A percentile compares a stretch with the other conserved stretches of the same genome.
These are phyloP conservation scores for Fusarium sp. DNA, from an alignment of 2,329 filamentous ascomycete genomes.

Conservation along the genomic window DNA sequence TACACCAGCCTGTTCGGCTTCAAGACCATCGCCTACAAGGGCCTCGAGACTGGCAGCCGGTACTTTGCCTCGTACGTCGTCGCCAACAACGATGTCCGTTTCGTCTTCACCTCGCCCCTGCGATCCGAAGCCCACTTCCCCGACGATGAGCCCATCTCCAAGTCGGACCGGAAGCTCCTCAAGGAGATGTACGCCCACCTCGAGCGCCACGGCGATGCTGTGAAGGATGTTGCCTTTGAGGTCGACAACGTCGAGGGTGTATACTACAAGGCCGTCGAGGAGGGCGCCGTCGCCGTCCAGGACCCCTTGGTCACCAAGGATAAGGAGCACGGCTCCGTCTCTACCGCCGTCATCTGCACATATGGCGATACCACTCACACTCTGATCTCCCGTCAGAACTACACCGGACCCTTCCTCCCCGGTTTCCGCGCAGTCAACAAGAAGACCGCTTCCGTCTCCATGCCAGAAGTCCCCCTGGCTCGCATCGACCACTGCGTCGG, in stretches of 20 bases:
- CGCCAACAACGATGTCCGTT: slow-evolving; percentile 79
- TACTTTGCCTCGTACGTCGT: slow-evolving; percentile 87
- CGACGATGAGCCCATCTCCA: slow-evolving; percentile 69
- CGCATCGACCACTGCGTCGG: slow-evolving; percentile 97
- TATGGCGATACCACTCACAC: slow-evolving; percentile 98
- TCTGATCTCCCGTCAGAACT: slow-evolving; percentile 78
- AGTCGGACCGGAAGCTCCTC: slow-evolving; percentile 74
- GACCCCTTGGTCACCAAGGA: slow-evolving; percentile 67
- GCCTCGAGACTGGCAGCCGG: slow-evolving; percentile 88
- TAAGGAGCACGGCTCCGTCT: slow-evolving; percentile 73
- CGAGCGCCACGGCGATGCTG: slow-evolving; percentile 89
- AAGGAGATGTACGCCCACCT: slow-evolving; percentile 84
- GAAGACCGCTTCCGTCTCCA: slow-evolving; percentile 52
- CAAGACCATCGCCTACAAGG: slow-evolving; percentile 82
- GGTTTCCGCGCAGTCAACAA: slow-evolving; percentile 74
- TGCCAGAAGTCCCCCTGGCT: slow-evolving; percentile 75
- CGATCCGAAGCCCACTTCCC: slow-evolving; percentile 69
- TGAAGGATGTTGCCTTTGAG: slow-evolving; percentile 95
- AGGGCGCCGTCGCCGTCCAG: slow-evolving; percentile 72
- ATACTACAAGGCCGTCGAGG: slow-evolving; percentile 77
- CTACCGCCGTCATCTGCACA: slow-evolving; percentile 84
- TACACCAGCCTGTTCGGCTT: slow-evolving; percentile 92
- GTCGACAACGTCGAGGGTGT: slow-evolving; percentile 89
- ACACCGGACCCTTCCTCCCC: slow-evolving; percentile 83
- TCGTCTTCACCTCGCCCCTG: slow-evolving; percentile 86